Evolutionary conservation across 2,329 filamentous ascomycete genomes (phyloP).

Genomic region (Colletotrichum sp.): DNA sequence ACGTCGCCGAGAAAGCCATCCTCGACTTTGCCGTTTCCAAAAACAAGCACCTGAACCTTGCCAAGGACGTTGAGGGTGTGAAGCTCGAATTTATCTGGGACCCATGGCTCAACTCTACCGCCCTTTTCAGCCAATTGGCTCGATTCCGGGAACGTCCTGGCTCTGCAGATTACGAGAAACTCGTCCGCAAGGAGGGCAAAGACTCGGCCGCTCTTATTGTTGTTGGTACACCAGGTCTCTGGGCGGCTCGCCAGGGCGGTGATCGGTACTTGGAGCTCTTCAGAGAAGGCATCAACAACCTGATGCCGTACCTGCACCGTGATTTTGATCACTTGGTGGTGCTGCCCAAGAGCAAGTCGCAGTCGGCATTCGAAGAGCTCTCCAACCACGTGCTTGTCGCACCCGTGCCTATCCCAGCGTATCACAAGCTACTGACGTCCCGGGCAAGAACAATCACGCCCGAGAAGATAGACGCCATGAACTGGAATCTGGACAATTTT

Average conservation of each 20-base stretch:
- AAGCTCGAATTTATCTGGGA: constrained; percentile 57
- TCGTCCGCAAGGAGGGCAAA: constrained; percentile 4
- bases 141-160: constrained; percentile 15
- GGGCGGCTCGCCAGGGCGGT: constrained; percentile 57
- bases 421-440: constrained; percentile 44
- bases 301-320: constrained; percentile 41
- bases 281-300: constrained; percentile 46
- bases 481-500: constrained; percentile 50
- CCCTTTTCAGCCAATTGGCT: constrained; percentile 12
- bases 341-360: constrained; percentile 5
- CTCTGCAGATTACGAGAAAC: constrained; percentile 11
- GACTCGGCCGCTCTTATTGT: constrained; percentile 49
- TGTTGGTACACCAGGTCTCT: constrained; percentile 58
- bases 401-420: constrained; percentile 50
- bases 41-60: constrained; percentile 16
- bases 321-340: constrained; percentile 25
- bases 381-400: constrained; percentile 33
- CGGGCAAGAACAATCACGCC: constrained; percentile 49
- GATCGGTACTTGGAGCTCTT: constrained; percentile 49
- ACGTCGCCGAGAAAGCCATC: constrained; percentile 6
- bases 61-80: constrained; percentile 10
- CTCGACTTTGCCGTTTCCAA: constrained; percentile 16
- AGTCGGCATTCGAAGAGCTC: constrained; percentile 8
- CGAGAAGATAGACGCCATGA: constrained; percentile 56
- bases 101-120: constrained; percentile 58